Evolutionary conservation across 2,329 filamentous ascomycete species (phyloP), one percentile per base, ranked within the genome.

Genomic region (Biscogniauxia mediterranea): DNA sequence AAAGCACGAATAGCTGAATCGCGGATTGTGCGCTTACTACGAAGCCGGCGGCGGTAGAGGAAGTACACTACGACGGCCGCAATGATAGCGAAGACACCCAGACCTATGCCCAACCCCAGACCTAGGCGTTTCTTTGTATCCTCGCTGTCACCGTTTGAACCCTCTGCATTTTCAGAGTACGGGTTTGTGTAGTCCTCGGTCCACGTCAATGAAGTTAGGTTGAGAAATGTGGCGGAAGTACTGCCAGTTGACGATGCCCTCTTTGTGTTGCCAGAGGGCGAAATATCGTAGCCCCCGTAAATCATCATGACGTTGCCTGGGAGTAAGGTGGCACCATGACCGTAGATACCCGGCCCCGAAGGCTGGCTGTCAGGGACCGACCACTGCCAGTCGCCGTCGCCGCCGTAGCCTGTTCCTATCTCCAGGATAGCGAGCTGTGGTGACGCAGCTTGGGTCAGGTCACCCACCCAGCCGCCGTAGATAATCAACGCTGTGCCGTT

Each of bases 401-500:
- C 86, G 8, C 88, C 90, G 71, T 91, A 95, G 3, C 88, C 88
- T 62, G 88, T 83, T 6, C 89, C 91, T 60, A 97, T 81, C 61
- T 91, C 81, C 2, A 98, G 79, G 2, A 97, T 77, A 0, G 86
- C 90, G 25, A 98, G 80, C 71, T 97, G 92, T 1, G 95, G 95
- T 28, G 88, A 81, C 0, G 95, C 95, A 1, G 93, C 85, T 32
- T 87, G 89, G 8, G 79, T 83, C 0, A 90, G 81, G 70, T 96
- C 88, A 3, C 93, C 94, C 4, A 97, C 92, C 95, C 95, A 99
- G 1, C 95, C 95, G 20, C 95, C 95, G 62, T 93, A 82, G 1
- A 99, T 79, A 50, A 97, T 79, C 8, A 98, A 80, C n/a, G 84
- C 86, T 25, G 80, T 85, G 0, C 93, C 93, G 70, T 96, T 92